Percentiles rank a stretch among this genome's conserved stretches.
phyloP scores from a whole-genome alignment of 129 eudicot species.

The Gnaphalium uliginosum region DNA sequence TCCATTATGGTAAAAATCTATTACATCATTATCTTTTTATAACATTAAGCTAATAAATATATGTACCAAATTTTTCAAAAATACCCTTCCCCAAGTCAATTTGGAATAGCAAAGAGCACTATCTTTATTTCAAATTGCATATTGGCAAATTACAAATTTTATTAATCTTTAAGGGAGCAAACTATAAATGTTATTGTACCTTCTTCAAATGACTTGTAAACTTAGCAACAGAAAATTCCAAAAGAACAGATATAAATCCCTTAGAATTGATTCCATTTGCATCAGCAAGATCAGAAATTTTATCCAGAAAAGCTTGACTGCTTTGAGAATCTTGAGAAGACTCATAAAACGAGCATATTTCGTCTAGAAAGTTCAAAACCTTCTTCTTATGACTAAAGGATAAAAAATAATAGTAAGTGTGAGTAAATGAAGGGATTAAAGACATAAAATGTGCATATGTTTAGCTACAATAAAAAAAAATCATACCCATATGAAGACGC shows the following conservation, averaged over 20 bases:
- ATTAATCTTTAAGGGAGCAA: not conserved
- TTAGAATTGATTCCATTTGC: slow-evolving; percentile 64
- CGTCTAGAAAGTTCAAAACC: slow-evolving; percentile 76
- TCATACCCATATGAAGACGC: slow-evolving; percentile 71
- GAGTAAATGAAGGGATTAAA: not conserved
- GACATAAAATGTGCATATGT: not conserved
- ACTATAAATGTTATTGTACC: slow-evolving; percentile 39
- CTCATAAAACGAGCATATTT: slow-evolving; percentile 59
- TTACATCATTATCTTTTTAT: not conserved
- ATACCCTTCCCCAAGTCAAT: slow-evolving; percentile 2
- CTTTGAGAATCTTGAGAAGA: slow-evolving; percentile 50
- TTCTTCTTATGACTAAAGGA: slow-evolving; percentile 77
- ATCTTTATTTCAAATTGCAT: not conserved
- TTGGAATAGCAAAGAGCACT: not conserved
- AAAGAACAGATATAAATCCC: slow-evolving; percentile 53
- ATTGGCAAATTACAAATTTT: not conserved
- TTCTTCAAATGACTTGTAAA: slow-evolving; percentile 57
- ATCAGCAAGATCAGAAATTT: slow-evolving; percentile 69
- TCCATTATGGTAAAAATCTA: not conserved
- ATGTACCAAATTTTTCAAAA: not conserved
- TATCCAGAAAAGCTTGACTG: slow-evolving; percentile 54
- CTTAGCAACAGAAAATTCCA: slow-evolving; percentile 54
- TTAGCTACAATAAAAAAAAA: not conserved
- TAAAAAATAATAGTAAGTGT: not conserved
- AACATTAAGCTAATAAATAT: not conserved